Base-by-base conservation (phyloP, 345 rosid genomes). In the Litchi chinensis region DNA sequence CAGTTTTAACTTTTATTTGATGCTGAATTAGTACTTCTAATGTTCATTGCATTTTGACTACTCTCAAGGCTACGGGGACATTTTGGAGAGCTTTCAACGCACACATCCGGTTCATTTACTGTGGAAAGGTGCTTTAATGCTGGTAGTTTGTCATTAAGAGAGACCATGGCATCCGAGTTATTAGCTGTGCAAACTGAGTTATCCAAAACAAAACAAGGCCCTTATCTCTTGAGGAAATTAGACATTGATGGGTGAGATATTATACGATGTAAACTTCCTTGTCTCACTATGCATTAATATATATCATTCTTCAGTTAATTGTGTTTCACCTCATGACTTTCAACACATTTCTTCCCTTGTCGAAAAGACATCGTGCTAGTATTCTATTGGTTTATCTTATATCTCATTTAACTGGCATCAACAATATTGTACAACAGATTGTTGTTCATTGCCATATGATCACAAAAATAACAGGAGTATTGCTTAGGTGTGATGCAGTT, bases 201-300 rank as follows among this genome's bases (percentile, higher is more conserved):
- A 76, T 88, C 86, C 41, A 92, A 90, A 86, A 83, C 96, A 76
- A 95, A 85, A 78, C 99, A 95, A 70, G 98, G 99, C 65, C 93
- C 93, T 66, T 89, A 86, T 85, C 88, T 95, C 82, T 76, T 92
- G 24, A 89, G 94, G 90, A 92, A 85, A 78, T 88, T 95, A 39
- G 95, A 95, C 71, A 84, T 93, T 70, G 93, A 92, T 59, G 89
- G 94, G 99, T 92, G 84, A 87, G 93, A 77, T 77, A 32, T 32
- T 32, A 32, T 32, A 48, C 78, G 16, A 24, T 39, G 39, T 40
- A 6, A 62, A 32, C 79, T 69, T 46, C 18, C 16, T 72, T 40
- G 8, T 64, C 24, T 26, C 18, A 16, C 57, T 10, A 15, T 43
- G 24, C 16, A 19, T 75, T 65, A 56, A 13, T 44, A 15, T 48